Conservation (phyloP, 371 early-diverging fungal genomes). For the Lichtheimia ornata region DNA sequence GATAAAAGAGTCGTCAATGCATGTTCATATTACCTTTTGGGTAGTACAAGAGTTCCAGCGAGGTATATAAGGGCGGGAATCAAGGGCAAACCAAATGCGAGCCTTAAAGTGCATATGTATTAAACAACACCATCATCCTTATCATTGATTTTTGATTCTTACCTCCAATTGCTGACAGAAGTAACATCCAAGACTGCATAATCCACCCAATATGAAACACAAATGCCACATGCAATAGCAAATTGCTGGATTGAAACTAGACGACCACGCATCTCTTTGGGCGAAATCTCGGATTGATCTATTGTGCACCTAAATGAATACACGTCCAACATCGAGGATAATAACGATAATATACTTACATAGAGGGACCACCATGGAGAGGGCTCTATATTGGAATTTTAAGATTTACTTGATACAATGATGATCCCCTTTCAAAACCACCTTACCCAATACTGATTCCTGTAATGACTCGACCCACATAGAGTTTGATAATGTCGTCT, state of each 20-base stretch:
- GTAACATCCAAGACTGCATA: conserved; percentile 29
- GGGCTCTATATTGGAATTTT: conserved; percentile 51
- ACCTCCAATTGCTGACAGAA: conserved; percentile 58
- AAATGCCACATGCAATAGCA: conserved; percentile 72
- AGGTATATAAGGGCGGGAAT: conserved; percentile 37
- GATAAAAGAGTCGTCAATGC: too few relatives aligned
- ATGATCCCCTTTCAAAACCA: too few relatives aligned
- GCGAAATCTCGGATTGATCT: conserved; percentile 89
- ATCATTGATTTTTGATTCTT: neutral
- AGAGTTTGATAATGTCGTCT: conserved; percentile 52
- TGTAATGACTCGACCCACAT: conserved; percentile 75
- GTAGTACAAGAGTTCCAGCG: conserved; percentile 28
- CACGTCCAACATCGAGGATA: neutral
- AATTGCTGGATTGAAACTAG: conserved; percentile 89
- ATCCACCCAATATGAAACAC: conserved; percentile 41
- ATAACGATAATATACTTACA: conserved; percentile 44
- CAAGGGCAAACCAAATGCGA: conserved; percentile 44
- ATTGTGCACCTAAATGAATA: neutral
- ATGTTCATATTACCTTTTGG: conserved; percentile 23
- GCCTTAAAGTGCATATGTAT: conserved; percentile 16
- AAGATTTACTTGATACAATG: too few relatives aligned
- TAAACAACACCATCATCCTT: neutral
- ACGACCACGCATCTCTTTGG: conserved; percentile 83
- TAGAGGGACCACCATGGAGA: conserved; percentile 86
- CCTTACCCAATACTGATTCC: conserved; percentile 85